Percentiles rank a stretch among this genome's conserved stretches.
Evolutionary conservation across 176 grass and related monocot species (phyloP).

Genomic region (Triticum monococcum): DNA sequence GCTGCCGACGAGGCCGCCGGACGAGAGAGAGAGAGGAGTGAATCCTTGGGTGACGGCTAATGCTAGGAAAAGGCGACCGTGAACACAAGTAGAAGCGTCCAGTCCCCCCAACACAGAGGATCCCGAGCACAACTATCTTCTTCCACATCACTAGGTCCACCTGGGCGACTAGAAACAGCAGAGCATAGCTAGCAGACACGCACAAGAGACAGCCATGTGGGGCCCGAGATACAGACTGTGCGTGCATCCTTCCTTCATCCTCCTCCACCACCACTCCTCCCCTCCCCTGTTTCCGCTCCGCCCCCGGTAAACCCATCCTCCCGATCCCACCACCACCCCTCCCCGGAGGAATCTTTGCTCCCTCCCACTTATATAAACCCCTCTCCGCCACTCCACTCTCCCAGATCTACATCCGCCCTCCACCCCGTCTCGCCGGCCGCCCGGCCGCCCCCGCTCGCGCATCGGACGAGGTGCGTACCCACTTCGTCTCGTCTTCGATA

Average conservation of each 20-base stretch:
- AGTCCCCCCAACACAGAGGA: not conserved
- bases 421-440: not conserved
- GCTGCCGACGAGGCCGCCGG: too few relatives aligned
- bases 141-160: not conserved
- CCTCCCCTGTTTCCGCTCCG: slow-evolving; percentile 12
- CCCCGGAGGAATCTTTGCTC: not conserved
- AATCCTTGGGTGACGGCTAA: too few relatives aligned
- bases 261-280: not conserved
- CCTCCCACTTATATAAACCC: not conserved
- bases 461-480: not conserved
- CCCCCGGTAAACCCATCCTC: slow-evolving; percentile 12
- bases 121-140: not conserved
- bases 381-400: not conserved
- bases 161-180: not conserved
- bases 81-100: not conserved
- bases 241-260: not conserved
- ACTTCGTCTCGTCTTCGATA: not conserved
- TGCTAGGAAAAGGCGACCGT: too few relatives aligned
- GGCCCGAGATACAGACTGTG: not conserved
- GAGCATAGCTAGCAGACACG: not conserved
- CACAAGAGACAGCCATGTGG: not conserved
- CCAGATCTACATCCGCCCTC: slow-evolving; percentile 3
- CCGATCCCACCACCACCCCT: not conserved
- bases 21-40: too few relatives aligned
- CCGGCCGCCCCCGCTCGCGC: not conserved